Base-by-base conservation (phyloP, 192 early-diverging fungal genomes). In the Anaeromyces robustus region DNA sequence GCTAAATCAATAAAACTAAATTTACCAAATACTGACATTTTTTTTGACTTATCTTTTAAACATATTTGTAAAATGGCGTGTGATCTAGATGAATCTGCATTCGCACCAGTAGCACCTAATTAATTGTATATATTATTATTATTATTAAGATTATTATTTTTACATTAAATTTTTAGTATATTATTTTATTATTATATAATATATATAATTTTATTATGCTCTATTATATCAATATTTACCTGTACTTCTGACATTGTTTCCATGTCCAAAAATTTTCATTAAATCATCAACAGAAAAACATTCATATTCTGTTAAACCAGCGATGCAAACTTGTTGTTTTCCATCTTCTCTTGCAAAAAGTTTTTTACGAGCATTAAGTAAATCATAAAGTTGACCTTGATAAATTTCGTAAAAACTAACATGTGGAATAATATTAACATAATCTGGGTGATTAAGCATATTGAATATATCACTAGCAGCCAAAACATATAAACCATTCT, bases 351-450 rank as follows among this genome's bases (percentile, higher is more conserved):
- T 90, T 26, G 97, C 98, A 90, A 92, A 94, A n/a, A 98, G 86
- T 81, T 89, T 89, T 85, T 98, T 97, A 79, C 97, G 90, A 30
- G 91, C 88, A 82, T 96, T 96, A 30, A 99, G 88, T 79, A 99
- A 85, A 82, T 99, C 98, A 81, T 94, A 97, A 59, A 99, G 87
- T 41, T 97, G 95, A 29, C 95, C 94, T 85, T 97, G 94, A 84
- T 99, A 99, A 80, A 99, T 97, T 83, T 99, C 98, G 83, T 97
- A 98, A 79, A 98, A 95, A 78, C 92, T 92, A 82, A 96, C 95
- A 80, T 88, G 96, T 7, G 94, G 94, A 13, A 90, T 83, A 79
- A 98, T 82, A 85, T 97, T 92, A 26, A 86, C 79, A 85, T 95
- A 89, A 79, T 94, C 86, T 2, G 94, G 91, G 28, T 84, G 88